Evolutionary conservation across 805 yeast species (phyloP).

Genomic region (Ogataea kodamae): DNA sequence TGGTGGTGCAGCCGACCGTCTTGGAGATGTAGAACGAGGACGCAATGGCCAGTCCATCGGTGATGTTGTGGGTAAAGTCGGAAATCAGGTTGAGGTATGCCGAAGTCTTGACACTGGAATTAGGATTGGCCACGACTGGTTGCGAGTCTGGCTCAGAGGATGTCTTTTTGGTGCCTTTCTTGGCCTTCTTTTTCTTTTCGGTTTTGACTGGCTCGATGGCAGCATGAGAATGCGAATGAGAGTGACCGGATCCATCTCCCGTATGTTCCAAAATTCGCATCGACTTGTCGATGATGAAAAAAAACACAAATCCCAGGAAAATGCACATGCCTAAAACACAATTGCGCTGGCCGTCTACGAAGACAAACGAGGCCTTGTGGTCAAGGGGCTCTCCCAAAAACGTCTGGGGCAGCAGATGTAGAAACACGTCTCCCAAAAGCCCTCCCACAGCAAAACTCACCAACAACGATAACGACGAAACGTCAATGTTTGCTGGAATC

Average conservation of each 20-base stretch:
- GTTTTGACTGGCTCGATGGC: constrained; percentile 22
- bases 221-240: constrained; percentile 44
- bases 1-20: constrained; percentile 62
- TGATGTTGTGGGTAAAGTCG: constrained; percentile 69
- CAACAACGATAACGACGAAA: constrained; percentile 46
- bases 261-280: constrained; percentile 48
- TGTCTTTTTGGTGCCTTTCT: no score
- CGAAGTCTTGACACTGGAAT: constrained; percentile 42
- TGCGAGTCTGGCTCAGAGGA: constrained; percentile 14
- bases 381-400: constrained; percentile 50
- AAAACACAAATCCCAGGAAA: constrained; percentile 57
- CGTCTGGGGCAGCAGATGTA: constrained; percentile 69
- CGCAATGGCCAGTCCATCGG: constrained; percentile 75
- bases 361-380: constrained; percentile 41
- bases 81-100: constrained; percentile 67
- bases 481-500: constrained; percentile 55
- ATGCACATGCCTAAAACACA: constrained; percentile 50
- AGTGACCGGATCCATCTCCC: constrained; percentile 38
- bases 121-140: constrained; percentile 34
- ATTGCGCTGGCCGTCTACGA: constrained; percentile 50
- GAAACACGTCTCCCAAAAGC: constrained; percentile 67
- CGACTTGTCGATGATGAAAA: constrained; percentile 59
- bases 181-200: constrained; percentile 14
- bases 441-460: constrained; percentile 79
- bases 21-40: constrained; percentile 63